Percentiles rank a stretch among this genome's conserved stretches.
Evolutionary conservation across 441 rosid genomes (phyloP).

Genomic region (Erodium moschatum): DNA sequence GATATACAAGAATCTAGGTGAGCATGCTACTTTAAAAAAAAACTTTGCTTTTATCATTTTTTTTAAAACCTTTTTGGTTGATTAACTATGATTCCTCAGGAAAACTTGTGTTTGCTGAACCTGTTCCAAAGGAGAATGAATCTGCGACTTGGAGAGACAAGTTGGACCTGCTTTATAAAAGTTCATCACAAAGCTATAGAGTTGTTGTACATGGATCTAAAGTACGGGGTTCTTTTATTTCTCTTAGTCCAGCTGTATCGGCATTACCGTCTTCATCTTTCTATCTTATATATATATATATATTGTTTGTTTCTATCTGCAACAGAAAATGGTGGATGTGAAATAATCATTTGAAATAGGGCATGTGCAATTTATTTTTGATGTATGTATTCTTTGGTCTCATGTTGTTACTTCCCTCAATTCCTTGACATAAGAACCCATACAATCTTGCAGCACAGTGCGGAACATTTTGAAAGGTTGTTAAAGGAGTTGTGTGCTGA

Average conservation of each 20-base stretch:
- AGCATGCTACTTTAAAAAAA: conserved; percentile 15
- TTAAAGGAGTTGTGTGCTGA: conserved; percentile 95
- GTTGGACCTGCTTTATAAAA: conserved; percentile 88
- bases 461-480: conserved; percentile 88
- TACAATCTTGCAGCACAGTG: conserved; percentile 83
- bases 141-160: conserved; percentile 98
- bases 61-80: conserved; percentile 10
- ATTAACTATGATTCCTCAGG: conserved; percentile 40
- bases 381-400: too few relatives aligned
- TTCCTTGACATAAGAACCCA: conserved; percentile 12
- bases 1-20: conserved; percentile 91
- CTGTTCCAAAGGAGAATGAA: conserved; percentile 88
- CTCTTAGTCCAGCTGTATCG: conserved; percentile 13
- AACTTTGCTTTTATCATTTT: not conserved
- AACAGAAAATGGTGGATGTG: too few relatives aligned
- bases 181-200: conserved; percentile 94
- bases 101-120: conserved; percentile 94
- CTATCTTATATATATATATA: too few relatives aligned
- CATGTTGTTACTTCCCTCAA: too few relatives aligned
- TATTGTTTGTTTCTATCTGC: too few relatives aligned
- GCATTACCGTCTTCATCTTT: conserved; percentile 13
- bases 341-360: too few relatives aligned
- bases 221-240: conserved; percentile 36
- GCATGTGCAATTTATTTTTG: too few relatives aligned
- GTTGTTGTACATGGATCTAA: conserved; percentile 98